Evolutionary conservation across 495 filamentous ascomycete species (phyloP).

Genomic region (Cercophora newfieldiana): DNA sequence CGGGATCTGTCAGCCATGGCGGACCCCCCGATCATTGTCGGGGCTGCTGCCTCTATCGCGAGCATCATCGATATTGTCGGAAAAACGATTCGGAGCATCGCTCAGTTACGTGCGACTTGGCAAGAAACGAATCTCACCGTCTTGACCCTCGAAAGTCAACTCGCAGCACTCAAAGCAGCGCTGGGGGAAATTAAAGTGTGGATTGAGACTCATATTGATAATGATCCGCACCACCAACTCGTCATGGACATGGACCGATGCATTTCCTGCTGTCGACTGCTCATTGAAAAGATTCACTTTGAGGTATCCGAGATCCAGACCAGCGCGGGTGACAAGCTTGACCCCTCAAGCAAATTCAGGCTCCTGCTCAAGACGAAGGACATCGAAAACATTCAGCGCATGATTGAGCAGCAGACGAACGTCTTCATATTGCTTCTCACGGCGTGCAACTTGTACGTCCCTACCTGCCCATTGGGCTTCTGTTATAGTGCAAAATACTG

Average conservation of each 20-base stretch:
- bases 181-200: not conserved
- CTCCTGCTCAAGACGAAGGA: constrained; percentile 8
- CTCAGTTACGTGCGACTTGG: no score
- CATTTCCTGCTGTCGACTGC: not conserved
- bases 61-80: constrained; percentile 1
- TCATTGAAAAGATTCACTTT: not conserved
- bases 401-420: not conserved
- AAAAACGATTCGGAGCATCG: not conserved
- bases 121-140: not conserved
- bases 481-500: not conserved
- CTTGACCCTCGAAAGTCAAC: not conserved
- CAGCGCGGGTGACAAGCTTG: not conserved
- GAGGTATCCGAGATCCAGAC: not conserved
- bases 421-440: not conserved
- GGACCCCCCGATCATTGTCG: not conserved
- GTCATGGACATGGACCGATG: constrained; percentile 1
- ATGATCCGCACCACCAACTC: not conserved
- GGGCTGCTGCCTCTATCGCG: not conserved
- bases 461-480: not conserved
- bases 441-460: not conserved
- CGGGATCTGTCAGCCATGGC: no score
- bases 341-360: not conserved
- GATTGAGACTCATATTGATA: not conserved
- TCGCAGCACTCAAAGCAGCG: not conserved
- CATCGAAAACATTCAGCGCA: not conserved